Base-by-base conservation (phyloP, 306 rosid genomes). In the Purshia tridentata region DNA sequence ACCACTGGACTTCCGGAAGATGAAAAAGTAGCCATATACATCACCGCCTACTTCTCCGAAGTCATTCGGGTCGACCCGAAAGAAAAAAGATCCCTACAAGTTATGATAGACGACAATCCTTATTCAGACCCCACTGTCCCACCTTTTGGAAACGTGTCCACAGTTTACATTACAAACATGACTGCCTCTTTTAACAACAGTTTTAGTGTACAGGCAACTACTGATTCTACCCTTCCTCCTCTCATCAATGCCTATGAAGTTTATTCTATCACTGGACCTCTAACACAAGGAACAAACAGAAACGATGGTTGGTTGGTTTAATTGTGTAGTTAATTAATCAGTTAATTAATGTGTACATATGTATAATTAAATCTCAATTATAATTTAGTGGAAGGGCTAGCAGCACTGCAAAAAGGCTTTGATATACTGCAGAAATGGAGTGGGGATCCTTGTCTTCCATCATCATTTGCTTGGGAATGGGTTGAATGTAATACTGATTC, bases 41-140 rank as follows among this genome's bases (percentile, higher is more conserved):
- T 56, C 39, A 56, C 61, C 12, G 4, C 14, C 37, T 56, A 56
- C 61, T 56, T 56, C 61, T 56, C 61, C 11, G 61, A 56, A 56
- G 37, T 56, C 16, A 19, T 53, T 53, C 29, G 29, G n/a, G 14
- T 55, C 37, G 9, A 22, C 15, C 9, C 61, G 3, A 22, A 13
- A 3, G 61, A 9, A 37, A 20, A 55, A 55, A 55, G 61, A 56
- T 56, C 16, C 3, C 4, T 56, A 22, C 62, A 22, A 56, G 39
- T 56, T 9, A 4, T 56, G 14, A 4, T 22, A 23, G 39, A 56
- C 40, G 62, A 6, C 0, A 22, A 56, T 5, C 40, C n/a, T 9
- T 56, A 20, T 20, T 8, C 62, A 1, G 3, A 11, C 37, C 15
- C 62, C 39, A 56, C 20, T 1, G 39, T 22, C 16, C 62, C 62